Evolutionary conservation across 345 rosid species (phyloP).

Genomic region (Euclidium syriacum): DNA sequence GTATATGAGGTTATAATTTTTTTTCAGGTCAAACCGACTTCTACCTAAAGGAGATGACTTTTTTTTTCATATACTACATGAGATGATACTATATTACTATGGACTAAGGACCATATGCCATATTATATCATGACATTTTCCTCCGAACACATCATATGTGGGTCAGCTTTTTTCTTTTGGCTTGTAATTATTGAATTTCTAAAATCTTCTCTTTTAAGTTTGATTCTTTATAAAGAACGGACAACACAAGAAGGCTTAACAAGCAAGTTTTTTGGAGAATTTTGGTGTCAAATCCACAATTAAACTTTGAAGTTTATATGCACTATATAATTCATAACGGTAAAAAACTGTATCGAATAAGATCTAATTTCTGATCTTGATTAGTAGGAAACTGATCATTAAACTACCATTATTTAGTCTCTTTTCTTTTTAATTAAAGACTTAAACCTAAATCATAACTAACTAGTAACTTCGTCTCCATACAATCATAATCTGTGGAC

Average conservation of each 20-base stretch:
- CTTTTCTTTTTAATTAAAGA: not conserved
- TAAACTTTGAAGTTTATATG: not conserved
- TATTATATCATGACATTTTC: not conserved
- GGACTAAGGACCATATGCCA: slow-evolving; percentile 4
- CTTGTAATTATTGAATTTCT: not conserved
- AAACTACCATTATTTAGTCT: not conserved
- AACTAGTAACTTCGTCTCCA: not conserved
- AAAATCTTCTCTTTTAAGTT: slow-evolving; percentile 1
- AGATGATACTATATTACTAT: too few relatives aligned
- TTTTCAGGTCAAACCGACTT: slow-evolving; percentile 8
- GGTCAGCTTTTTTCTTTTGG: not conserved
- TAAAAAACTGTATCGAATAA: too few relatives aligned
- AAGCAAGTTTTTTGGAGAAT: slow-evolving; percentile 6
- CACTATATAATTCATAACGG: not conserved
- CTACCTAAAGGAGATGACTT: slow-evolving; percentile 7
- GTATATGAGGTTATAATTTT: slow-evolving; percentile 2
- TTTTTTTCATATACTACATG: too few relatives aligned
- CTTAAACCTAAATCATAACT: not conserved
- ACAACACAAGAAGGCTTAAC: slow-evolving; percentile 11
- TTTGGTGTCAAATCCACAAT: slow-evolving; percentile 3
- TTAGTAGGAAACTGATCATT: not conserved
- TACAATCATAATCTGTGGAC: not conserved
- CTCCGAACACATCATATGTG: slow-evolving; percentile 3
- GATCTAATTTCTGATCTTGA: too few relatives aligned
- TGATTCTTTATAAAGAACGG: not conserved